Evolutionary conservation across 164 flowering plant species (phyloP).

Genomic region (Nelumbo lutea): DNA sequence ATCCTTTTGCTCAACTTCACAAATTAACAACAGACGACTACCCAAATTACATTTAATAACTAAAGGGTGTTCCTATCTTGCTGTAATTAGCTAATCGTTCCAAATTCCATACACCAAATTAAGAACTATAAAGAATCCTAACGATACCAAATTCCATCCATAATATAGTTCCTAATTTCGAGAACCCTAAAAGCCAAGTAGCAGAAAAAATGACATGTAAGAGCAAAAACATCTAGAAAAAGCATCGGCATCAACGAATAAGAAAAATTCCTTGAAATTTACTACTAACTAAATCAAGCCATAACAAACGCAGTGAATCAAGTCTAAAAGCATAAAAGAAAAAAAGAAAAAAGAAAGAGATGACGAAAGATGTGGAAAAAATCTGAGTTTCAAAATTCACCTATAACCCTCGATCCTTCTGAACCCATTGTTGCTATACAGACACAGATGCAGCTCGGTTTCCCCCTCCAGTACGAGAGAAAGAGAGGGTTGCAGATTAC

Average conservation of each 20-base stretch:
- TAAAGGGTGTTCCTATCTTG: too few relatives aligned
- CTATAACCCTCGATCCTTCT: not conserved
- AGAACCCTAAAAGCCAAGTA: not conserved
- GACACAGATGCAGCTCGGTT: not conserved
- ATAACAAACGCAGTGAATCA: too few relatives aligned
- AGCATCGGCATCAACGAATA: not conserved
- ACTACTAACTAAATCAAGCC: not conserved
- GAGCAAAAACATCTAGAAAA: not conserved
- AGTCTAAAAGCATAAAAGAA: not conserved
- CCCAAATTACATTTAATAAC: too few relatives aligned
- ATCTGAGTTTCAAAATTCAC: not conserved
- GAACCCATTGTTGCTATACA: not conserved
- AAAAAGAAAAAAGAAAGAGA: not conserved
- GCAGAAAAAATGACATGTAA: too few relatives aligned
- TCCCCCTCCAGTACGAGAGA: not conserved
- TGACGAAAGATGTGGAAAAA: not conserved
- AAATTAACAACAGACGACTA: too few relatives aligned
- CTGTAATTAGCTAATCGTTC: too few relatives aligned
- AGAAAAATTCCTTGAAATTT: not conserved
- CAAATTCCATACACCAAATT: too few relatives aligned
- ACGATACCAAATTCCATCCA: too few relatives aligned
- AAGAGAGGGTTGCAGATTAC: not conserved
- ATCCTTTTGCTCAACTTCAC: too few relatives aligned
- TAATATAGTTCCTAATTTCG: not conserved
- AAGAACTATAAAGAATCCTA: too few relatives aligned